Conservation (phyloP, 2,329 filamentous ascomycete species). For the Xylariaceae sp. region DNA sequence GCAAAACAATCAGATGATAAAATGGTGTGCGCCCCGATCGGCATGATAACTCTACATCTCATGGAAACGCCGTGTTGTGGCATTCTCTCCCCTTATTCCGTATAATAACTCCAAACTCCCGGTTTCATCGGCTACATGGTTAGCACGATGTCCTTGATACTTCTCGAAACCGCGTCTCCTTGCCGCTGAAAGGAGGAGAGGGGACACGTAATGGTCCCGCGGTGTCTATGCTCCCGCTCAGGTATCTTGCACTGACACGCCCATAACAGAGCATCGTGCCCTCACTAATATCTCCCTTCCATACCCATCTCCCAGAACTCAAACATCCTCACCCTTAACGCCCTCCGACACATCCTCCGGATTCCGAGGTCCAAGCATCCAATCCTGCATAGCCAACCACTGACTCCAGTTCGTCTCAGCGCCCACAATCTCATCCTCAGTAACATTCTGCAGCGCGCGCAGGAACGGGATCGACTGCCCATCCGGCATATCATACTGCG, state of each 20-base stretch:
- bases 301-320: slow-evolving; percentile 3
- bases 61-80: background rate
- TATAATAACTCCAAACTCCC: background rate
- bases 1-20: too few relatives aligned
- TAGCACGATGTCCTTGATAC: background rate
- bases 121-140: background rate
- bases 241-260: background rate
- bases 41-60: background rate
- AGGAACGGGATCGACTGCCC: slow-evolving; percentile 85
- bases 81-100: background rate
- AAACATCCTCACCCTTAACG: slow-evolving; percentile 32
- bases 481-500: slow-evolving; percentile 79
- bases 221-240: background rate
- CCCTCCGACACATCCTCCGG: slow-evolving; percentile 41
- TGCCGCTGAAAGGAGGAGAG: background rate
- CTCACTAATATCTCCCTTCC: background rate
- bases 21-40: background rate
- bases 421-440: slow-evolving; percentile 71
- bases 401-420: slow-evolving; percentile 87
- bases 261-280: background rate
- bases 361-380: slow-evolving; percentile 87
- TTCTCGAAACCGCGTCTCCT: background rate
- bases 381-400: slow-evolving; percentile 96
- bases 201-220: background rate
- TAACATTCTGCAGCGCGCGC: slow-evolving; percentile 70